These are phyloP conservation scores for Solanum raphanifolium DNA, from an alignment of 257 asterid species.

Conservation along the genomic window DNA sequence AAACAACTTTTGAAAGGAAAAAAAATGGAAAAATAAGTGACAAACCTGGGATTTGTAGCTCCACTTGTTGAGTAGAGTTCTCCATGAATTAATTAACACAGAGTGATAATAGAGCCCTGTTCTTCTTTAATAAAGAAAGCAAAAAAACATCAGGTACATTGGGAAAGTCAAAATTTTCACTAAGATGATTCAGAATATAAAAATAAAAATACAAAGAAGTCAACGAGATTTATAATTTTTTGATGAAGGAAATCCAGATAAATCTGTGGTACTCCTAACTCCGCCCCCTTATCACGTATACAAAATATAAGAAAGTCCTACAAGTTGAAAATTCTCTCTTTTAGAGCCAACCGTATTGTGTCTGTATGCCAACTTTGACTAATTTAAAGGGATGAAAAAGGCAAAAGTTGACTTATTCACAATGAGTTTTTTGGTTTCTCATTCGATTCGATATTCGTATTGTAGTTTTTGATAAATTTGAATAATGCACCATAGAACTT, in stretches of 20 bases:
- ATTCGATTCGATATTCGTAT: accelerated
- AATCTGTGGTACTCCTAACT: neutral
- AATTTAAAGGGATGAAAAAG: neutral
- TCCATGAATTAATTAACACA: conserved; percentile 1
- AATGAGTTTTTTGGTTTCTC: neutral
- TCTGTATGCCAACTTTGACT: neutral
- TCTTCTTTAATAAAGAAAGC: neutral
- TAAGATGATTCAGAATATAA: neutral
- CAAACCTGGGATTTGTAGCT: conserved; percentile 21
- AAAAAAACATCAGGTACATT: neutral
- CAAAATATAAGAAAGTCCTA: neutral
- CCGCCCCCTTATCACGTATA: neutral
- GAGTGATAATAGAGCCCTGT: neutral
- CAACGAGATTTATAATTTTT: too few species aligned
- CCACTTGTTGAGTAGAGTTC: conserved; percentile 6
- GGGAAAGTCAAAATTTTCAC: accelerated
- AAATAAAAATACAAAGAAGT: neutral
- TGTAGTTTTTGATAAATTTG: too few species aligned
- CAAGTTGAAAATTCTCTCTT: neutral
- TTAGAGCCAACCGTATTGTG: neutral
- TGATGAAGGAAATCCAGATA: accelerated
- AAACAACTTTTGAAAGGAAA: neutral
- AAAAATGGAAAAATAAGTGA: neutral
- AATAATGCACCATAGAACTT: accelerated
- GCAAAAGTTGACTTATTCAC: neutral